Evolutionary conservation across 1,284 basidiomycete species (phyloP).

Genomic region (Fistulinella staudtii): DNA sequence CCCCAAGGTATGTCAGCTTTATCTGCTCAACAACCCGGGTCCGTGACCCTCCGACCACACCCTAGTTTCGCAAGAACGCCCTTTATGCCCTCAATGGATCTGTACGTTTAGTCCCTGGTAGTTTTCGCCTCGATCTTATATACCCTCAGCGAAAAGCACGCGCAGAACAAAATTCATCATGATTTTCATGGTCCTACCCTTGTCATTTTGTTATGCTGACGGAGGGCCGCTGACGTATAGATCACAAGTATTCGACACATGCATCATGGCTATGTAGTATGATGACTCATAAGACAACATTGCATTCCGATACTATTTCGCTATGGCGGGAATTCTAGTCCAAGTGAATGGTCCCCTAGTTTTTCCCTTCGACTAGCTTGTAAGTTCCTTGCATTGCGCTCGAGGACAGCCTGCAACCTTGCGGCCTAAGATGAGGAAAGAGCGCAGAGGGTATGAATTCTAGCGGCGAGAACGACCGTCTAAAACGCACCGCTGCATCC

Average conservation of each 20-base stretch:
- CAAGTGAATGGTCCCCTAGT: conserved; percentile 20
- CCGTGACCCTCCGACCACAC: conserved; percentile 8
- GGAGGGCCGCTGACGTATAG: conserved; percentile 12
- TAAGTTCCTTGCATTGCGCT: conserved; percentile 52
- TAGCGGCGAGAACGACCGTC: too few relatives aligned
- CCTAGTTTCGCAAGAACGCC: conserved; percentile 83
- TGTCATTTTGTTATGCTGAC: conserved; percentile 6
- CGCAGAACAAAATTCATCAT: conserved; percentile 47
- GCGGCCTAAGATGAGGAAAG: conserved; percentile 40
- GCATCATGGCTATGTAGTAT: conserved; percentile 23
- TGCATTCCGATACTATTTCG: conserved; percentile 10
- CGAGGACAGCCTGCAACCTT: conserved; percentile 53
- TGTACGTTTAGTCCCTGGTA: conserved; percentile 44
- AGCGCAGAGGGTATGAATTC: not conserved
- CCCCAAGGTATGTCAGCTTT: conserved; percentile 60
- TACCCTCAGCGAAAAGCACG: conserved; percentile 60
- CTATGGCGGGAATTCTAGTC: conserved; percentile 16
- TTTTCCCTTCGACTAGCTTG: conserved; percentile 29
- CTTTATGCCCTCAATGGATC: conserved; percentile 75
- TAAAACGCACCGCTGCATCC: conserved; percentile 67
- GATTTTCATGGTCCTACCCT: conserved; percentile 24
- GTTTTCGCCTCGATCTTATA: conserved; percentile 1
- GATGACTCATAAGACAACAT: conserved; percentile 15
- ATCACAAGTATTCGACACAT: conserved; percentile 16
- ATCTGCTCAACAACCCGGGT: not conserved